phyloP scores from a whole-genome alignment of 164 flowering plant genomes.

The Stephania cephalantha region DNA sequence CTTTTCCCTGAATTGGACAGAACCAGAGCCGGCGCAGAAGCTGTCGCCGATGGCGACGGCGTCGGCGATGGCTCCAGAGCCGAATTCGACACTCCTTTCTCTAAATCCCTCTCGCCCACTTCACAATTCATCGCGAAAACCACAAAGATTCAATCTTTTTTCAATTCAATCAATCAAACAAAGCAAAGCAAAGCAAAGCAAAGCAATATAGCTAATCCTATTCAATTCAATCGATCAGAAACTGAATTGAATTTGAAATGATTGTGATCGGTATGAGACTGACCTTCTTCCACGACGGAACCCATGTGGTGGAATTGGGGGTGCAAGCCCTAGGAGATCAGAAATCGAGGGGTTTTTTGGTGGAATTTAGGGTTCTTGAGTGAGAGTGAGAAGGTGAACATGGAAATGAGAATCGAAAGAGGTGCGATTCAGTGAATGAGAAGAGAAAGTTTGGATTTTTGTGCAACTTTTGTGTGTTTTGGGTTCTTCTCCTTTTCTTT shows the following conservation, averaged over 20 bases:
- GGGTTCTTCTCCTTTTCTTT: background rate
- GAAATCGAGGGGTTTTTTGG: background rate
- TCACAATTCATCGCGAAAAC: background rate
- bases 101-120: slow-evolving; percentile 37
- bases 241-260: background rate
- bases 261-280: background rate
- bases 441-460: background rate
- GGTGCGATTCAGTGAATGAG: background rate
- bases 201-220: background rate
- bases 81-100: slow-evolving; percentile 27
- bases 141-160: background rate
- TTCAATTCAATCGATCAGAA: background rate
- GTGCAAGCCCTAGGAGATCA: slow-evolving; percentile 2
- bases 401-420: background rate
- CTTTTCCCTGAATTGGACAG: slow-evolving; percentile 66
- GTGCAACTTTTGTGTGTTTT: slow-evolving; percentile 1
- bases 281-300: slow-evolving; percentile 7
- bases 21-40: slow-evolving; percentile 57
- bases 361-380: background rate
- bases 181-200: too few relatives aligned
- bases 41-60: slow-evolving; percentile 28
- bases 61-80: slow-evolving; percentile 16
- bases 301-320: background rate
- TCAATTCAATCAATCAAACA: background rate
- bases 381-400: background rate